Evolutionary conservation across 306 rosid genomes (phyloP).

Genomic region (Sicyos baderoa): DNA sequence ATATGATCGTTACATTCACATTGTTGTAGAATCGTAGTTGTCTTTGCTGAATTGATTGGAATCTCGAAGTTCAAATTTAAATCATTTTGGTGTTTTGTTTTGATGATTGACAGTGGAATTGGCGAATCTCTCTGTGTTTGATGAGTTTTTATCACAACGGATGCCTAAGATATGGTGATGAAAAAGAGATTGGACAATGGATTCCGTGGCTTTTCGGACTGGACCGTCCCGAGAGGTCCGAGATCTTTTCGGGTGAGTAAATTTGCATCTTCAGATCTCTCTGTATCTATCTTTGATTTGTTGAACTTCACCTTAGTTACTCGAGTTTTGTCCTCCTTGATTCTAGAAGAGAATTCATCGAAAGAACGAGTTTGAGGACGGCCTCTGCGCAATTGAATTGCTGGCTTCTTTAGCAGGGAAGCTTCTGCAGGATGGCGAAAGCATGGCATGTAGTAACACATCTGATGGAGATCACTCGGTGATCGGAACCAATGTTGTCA

Average conservation of each 20-base stretch:
- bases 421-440: constrained; percentile 78
- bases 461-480: constrained; percentile 47
- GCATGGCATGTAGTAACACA: constrained; percentile 72
- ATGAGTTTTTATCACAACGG: constrained; percentile 34
- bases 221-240: constrained; percentile 64
- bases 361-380: constrained; percentile 40
- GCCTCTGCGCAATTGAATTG: constrained; percentile 65
- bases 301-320: constrained; percentile 24
- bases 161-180: constrained; percentile 71
- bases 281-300: background rate
- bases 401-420: constrained; percentile 86
- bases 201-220: constrained; percentile 55
- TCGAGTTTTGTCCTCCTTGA: constrained; percentile 25
- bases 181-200: constrained; percentile 60
- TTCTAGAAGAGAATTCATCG: constrained; percentile 54
- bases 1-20: background rate
- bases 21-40: background rate
- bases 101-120: constrained; percentile 35
- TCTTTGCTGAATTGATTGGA: background rate
- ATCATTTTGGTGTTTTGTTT: constrained; percentile 17
- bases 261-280: constrained; percentile 13
- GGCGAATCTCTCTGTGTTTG: constrained; percentile 32
- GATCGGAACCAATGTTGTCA: constrained; percentile 32
- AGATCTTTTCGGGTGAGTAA: constrained; percentile 79
- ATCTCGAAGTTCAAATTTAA: constrained; percentile 12